Base-by-base conservation (phyloP, 169 alveolate species). In the Blepharisma undulans region DNA sequence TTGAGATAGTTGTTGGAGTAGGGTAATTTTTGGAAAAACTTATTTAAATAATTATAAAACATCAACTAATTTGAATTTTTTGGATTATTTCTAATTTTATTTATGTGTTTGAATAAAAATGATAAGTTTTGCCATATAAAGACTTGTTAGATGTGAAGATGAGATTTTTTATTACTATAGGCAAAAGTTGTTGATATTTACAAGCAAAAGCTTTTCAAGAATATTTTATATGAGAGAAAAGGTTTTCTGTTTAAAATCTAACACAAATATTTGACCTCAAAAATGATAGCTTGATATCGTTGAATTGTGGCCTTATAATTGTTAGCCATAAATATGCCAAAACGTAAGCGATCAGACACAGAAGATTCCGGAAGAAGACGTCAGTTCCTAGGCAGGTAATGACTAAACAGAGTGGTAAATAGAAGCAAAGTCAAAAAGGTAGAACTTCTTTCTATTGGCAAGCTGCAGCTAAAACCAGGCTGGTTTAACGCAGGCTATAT, bases 401-500 rank as follows among this genome's bases (percentile, higher is more conserved):
- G 27, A 22, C 22, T 48, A 84, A 22, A 22, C 81, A 84, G 89
- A 84, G 77, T 84, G 25, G 89, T 76, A 84, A 84, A 84, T 30
- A 84, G 89, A 59, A 36, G 78, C 74, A 84, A 84, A 60, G 89
- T 84, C 27, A 84, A 84, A 76, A 76, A 60, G 22, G 89, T 84
- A 36, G 60, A 84, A 6, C 36, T 84, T 25, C 29, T 84, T 14
- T 21, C 27, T 22, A 84, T 84, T 21, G 89, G 89, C 7, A 59
- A 84, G 29, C 77, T 84, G 60, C 77, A 32, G 27, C 61, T 32
- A 21, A 84, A 84, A 32, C 78, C 27, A 60, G 36, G 36, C 48
- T 84, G 89, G 89, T 84, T 32, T 76, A 84, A 84, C 77, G 89
- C 89, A 5, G 89, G 89, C 32, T 84, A 84, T 32, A 84, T 84